Evolutionary conservation across 768 basidiomycete species (phyloP).

Genomic region (Rickenella mellea): DNA sequence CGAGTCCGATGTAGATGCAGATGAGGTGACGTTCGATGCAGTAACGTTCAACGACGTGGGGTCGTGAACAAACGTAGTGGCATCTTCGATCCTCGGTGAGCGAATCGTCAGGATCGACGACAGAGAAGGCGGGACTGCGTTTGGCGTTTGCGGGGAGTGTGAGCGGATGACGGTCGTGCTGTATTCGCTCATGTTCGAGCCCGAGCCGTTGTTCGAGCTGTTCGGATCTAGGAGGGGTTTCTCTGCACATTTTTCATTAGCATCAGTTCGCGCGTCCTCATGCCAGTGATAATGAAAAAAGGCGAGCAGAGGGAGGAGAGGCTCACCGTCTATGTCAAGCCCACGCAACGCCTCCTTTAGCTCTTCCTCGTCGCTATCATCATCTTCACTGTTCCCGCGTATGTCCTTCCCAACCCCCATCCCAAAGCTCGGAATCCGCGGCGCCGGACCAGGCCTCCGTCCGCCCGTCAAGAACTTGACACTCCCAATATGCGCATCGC

Average conservation of each 20-base stretch:
- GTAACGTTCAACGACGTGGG: conserved; percentile 12
- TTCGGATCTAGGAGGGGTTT: neutral
- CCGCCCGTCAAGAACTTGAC: conserved; percentile 71
- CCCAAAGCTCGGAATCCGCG: conserved; percentile 85
- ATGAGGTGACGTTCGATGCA: neutral
- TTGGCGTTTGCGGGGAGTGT: conserved; percentile 29
- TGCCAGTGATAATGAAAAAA: neutral
- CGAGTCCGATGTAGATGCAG: conserved; percentile 15
- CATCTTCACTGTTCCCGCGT: conserved; percentile 40
- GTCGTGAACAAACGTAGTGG: conserved; percentile 31
- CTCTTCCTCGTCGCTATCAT: conserved; percentile 53
- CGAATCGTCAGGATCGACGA: conserved; percentile 71
- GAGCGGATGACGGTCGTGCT: conserved; percentile 59
- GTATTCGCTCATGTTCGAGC: conserved; percentile 30
- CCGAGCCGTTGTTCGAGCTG: neutral
- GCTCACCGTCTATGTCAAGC: conserved; percentile 26
- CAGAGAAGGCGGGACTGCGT: conserved; percentile 38
- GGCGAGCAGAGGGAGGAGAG: neutral
- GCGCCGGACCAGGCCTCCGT: conserved; percentile 47
- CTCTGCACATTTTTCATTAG: neutral
- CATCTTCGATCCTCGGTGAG: conserved; percentile 38
- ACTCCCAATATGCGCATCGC: conserved; percentile 78
- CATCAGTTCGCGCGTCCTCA: neutral
- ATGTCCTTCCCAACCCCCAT: conserved; percentile 59
- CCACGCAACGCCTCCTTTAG: conserved; percentile 50